Percentiles rank a stretch among this genome's conserved stretches.
phyloP scores from a whole-genome alignment of 208 protist species.

The Wallacemonas rigidus region DNA sequence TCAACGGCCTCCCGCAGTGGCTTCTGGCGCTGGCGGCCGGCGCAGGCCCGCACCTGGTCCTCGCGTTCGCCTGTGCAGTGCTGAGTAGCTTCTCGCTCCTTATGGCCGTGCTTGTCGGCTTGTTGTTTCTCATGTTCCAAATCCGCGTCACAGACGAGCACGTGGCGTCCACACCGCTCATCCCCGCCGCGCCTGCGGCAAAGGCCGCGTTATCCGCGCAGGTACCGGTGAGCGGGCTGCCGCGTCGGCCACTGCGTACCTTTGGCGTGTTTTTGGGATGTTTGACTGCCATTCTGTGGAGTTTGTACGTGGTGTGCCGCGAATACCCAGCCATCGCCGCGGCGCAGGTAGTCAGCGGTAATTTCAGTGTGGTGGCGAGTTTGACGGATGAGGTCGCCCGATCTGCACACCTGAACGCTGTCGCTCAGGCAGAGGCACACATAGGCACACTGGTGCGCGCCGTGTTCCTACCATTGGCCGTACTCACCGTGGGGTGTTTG shows the following conservation, averaged over 20 bases:
- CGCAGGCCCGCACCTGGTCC: constrained; percentile 34
- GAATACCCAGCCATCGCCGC: background rate
- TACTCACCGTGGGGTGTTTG: constrained; percentile 20
- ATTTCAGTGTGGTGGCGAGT: background rate
- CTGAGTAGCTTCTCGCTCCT: constrained; percentile 31
- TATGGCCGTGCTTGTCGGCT: constrained; percentile 19
- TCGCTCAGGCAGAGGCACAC: background rate
- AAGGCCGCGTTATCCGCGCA: background rate
- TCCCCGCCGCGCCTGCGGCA: background rate
- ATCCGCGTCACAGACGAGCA: constrained; percentile 22
- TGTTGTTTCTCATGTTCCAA: constrained; percentile 27
- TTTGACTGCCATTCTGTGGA: constrained; percentile 16
- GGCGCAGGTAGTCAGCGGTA: background rate
- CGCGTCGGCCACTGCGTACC: constrained; percentile 25
- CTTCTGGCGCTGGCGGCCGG: constrained; percentile 20
- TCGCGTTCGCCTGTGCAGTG: constrained; percentile 26
- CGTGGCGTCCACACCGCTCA: constrained; percentile 2
- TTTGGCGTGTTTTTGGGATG: constrained; percentile 30
- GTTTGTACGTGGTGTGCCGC: background rate
- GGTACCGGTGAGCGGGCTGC: background rate
- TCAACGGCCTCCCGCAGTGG: constrained; percentile 22
- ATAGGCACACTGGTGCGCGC: background rate
- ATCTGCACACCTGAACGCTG: too few relatives aligned
- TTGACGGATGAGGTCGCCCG: background rate
- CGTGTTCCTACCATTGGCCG: constrained; percentile 24